Percentiles rank a stretch among this genome's conserved stretches.
These are phyloP conservation scores for Tuber aestivum DNA, from an alignment of 495 filamentous ascomycete genomes.

Conservation along the genomic window DNA sequence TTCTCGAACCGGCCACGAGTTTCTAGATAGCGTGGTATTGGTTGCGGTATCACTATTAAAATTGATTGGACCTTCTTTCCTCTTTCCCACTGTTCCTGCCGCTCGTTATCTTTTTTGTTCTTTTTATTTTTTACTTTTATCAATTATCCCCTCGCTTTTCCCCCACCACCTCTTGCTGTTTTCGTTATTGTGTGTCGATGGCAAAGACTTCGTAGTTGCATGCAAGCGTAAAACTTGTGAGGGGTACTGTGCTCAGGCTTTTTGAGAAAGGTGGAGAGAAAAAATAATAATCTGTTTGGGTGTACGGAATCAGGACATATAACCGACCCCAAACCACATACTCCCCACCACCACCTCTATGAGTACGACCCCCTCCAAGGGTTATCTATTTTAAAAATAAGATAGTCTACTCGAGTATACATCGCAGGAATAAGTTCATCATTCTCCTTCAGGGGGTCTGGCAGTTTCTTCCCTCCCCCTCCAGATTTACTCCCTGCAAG, in stretches of 20 bases:
- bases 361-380: background rate
- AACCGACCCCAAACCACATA: background rate
- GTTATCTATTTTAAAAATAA: background rate
- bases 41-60: background rate
- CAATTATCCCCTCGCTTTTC: background rate
- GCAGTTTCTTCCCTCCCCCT: background rate
- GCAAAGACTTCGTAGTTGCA: background rate
- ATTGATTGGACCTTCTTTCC: background rate
- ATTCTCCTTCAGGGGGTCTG: background rate
- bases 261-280: background rate
- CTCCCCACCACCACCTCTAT: background rate
- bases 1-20: background rate
- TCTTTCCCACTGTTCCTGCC: background rate
- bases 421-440: background rate
- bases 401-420: background rate
- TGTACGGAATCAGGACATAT: background rate
- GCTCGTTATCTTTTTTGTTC: background rate
- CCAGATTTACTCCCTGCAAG: background rate
- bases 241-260: background rate
- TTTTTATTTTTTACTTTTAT: background rate
- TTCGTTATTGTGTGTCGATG: background rate
- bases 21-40: background rate
- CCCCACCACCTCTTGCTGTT: background rate
- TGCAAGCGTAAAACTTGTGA: background rate
- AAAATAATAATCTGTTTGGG: constrained; percentile 1